These are phyloP conservation scores for Metschnikowia lunata DNA, from an alignment of 805 yeast genomes.

Conservation along the genomic window DNA sequence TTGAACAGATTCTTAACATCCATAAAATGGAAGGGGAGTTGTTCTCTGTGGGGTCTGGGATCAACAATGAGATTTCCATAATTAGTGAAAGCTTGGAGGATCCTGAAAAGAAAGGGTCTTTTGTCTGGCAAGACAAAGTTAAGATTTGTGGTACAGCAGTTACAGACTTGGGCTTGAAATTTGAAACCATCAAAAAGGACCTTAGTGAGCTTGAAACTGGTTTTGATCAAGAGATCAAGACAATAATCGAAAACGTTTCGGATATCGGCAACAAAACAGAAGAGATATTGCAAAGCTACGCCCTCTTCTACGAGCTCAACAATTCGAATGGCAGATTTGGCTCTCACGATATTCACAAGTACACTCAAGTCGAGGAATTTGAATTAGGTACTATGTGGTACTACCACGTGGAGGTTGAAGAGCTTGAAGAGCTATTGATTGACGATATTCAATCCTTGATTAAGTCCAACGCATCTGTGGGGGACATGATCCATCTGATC, in stretches of 20 bases:
- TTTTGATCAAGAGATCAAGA: background rate
- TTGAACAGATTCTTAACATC: constrained; percentile 1
- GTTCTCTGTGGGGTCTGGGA: constrained; percentile 4
- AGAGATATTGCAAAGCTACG: background rate
- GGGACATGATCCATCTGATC: background rate
- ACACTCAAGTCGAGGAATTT: constrained; percentile 4
- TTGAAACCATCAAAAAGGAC: background rate
- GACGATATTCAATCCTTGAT: constrained; percentile 4
- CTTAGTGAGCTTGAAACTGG: background rate
- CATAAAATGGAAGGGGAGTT: constrained; percentile 3
- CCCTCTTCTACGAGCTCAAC: background rate
- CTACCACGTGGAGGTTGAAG: background rate
- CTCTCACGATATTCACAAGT: background rate
- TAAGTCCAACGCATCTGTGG: background rate
- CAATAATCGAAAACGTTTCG: background rate
- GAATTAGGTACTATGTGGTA: background rate
- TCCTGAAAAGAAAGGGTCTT: background rate
- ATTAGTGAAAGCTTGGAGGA: background rate
- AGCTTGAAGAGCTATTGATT: background rate
- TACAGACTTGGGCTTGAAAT: background rate
- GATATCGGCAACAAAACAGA: background rate
- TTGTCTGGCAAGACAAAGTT: background rate
- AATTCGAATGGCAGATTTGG: background rate
- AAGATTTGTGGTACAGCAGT: background rate
- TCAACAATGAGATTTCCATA: constrained; percentile 3